phyloP scores from a whole-genome alignment of 345 rosid genomes.

The Eucalyptus albens region DNA sequence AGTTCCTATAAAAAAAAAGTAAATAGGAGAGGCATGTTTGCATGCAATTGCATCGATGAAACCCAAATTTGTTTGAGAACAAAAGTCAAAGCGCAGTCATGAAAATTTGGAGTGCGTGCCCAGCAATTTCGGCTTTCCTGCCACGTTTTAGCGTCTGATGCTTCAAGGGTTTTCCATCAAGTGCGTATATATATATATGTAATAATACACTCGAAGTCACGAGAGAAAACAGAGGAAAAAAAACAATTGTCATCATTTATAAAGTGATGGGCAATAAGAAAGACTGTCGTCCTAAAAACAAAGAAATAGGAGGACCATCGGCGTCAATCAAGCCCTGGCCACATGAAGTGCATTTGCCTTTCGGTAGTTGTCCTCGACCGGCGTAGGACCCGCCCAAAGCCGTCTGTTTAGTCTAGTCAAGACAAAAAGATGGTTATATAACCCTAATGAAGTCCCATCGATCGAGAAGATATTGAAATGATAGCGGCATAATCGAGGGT shows the following conservation, averaged over 20 bases:
- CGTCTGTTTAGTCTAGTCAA: neutral
- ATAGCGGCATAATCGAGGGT: neutral
- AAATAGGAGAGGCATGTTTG: neutral
- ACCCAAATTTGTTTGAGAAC: neutral
- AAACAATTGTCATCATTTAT: neutral
- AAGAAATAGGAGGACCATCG: neutral
- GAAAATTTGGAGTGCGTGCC: neutral
- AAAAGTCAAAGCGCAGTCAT: neutral
- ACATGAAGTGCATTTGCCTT: neutral
- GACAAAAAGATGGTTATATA: neutral
- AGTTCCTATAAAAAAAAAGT: neutral
- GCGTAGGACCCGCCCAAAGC: neutral
- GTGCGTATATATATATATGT: neutral
- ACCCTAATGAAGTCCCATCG: neutral
- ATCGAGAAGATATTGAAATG: neutral
- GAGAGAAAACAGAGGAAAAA: neutral
- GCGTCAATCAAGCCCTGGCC: neutral
- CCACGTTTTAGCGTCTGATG: neutral
- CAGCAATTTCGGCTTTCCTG: neutral
- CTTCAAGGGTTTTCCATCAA: neutral
- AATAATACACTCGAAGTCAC: neutral
- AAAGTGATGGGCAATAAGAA: neutral
- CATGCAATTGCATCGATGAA: neutral
- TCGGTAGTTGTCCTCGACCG: neutral
- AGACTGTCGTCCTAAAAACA: neutral